phyloP scores from a whole-genome alignment of 2,329 filamentous ascomycete species.

The Penicillium palitans region DNA sequence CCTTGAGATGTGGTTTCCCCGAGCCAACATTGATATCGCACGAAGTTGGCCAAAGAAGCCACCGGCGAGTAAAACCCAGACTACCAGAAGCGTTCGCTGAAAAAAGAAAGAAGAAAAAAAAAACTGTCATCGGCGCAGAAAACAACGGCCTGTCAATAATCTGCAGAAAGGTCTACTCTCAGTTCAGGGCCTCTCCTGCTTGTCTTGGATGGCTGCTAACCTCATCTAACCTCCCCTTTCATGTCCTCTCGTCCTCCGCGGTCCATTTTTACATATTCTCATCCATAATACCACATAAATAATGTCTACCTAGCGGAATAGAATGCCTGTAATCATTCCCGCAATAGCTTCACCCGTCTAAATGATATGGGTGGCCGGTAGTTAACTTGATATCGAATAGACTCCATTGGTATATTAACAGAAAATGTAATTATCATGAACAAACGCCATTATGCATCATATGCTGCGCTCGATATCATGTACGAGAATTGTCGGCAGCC shows the following conservation, averaged over 20 bases:
- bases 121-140: not conserved
- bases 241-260: not conserved
- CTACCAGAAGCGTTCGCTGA: not conserved
- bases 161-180: not conserved
- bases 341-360: not conserved
- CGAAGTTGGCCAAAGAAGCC: conserved; percentile 86
- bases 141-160: conserved; percentile 10
- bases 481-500: not conserved
- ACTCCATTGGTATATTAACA: conserved; percentile 18
- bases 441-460: conserved; percentile 24
- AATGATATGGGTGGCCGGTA: not conserved
- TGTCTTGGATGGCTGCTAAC: not conserved
- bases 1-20: conserved; percentile 81
- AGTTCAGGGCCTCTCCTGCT: not conserved
- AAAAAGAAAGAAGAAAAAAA: not conserved
- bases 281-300: not conserved
- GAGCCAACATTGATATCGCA: conserved; percentile 83
- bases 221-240: not conserved
- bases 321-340: not conserved
- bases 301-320: not conserved
- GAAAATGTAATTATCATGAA: conserved; percentile 11
- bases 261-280: not conserved
- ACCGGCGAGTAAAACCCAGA: conserved; percentile 14
- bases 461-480: conserved; percentile 10
- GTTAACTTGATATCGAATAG: conserved; percentile 5